A percentile compares a stretch with the other conserved stretches of the same genome.
phyloP scores from a whole-genome alignment of 257 asterid species.

The Solanum chaucha region DNA sequence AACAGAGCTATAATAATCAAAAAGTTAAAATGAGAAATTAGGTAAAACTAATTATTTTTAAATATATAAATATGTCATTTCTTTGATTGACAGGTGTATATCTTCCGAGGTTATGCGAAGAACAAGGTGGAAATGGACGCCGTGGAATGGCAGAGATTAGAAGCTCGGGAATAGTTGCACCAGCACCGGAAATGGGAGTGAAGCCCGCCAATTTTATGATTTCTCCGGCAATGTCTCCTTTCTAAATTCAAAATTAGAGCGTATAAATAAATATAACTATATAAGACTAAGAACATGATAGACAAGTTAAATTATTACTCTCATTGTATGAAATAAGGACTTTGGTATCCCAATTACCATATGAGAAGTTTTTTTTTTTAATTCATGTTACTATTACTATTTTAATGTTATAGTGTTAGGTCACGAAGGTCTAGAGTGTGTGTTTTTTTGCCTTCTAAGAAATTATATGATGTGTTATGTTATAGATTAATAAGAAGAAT shows the following conservation, averaged over 20 bases:
- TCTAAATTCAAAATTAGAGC: neutral
- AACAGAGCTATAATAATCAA: neutral
- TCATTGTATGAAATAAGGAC: neutral
- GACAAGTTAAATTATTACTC: neutral
- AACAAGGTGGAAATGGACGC: conserved; percentile 24
- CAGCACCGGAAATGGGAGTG: conserved; percentile 25
- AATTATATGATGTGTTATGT: neutral
- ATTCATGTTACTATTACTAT: neutral
- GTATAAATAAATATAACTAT: neutral
- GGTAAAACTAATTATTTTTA: neutral
- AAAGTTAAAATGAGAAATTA: neutral
- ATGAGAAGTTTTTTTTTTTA: neutral
- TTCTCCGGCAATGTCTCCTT: conserved; percentile 37
- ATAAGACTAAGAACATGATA: neutral
- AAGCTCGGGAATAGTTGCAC: conserved; percentile 51
- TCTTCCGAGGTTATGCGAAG: conserved; percentile 65
- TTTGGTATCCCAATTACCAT: neutral
- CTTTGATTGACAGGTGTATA: conserved; percentile 29
- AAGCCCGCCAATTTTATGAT: neutral
- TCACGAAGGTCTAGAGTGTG: neutral
- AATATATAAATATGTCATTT: neutral
- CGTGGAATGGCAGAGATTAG: conserved; percentile 54
- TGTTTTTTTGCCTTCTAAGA: neutral
- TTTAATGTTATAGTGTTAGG: neutral
- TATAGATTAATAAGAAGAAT: neutral